phyloP scores from a whole-genome alignment of 179 eudicot species.

The Silene vulgaris region DNA sequence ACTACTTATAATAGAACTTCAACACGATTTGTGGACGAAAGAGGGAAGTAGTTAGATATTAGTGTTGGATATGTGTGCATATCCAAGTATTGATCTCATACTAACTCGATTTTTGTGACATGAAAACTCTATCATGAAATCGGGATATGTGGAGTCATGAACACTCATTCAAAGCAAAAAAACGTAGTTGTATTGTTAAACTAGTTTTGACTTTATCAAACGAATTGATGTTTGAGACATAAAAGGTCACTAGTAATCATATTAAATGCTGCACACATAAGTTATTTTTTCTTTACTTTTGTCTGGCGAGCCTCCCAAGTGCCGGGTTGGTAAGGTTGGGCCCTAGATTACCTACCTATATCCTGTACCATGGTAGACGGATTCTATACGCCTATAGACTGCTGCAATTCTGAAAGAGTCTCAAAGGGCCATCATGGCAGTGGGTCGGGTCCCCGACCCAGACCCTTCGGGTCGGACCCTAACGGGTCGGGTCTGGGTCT shows the following conservation, averaged over 20 bases:
- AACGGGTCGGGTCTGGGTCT: too few relatives aligned
- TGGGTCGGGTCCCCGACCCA: too few relatives aligned
- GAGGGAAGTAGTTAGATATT: not conserved
- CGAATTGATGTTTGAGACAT: not conserved
- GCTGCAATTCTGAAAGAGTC: not conserved
- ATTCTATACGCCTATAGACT: not conserved
- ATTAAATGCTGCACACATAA: not conserved
- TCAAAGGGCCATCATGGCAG: not conserved
- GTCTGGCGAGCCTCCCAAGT: not conserved
- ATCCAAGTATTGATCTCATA: not conserved
- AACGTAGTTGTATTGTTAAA: not conserved
- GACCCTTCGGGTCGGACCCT: too few relatives aligned
- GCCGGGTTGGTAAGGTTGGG: not conserved
- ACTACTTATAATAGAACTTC: not conserved
- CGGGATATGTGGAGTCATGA: not conserved
- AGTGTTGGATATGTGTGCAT: not conserved
- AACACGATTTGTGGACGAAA: not conserved
- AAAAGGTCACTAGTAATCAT: not conserved
- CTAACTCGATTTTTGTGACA: not conserved
- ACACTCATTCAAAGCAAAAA: not conserved
- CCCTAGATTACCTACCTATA: not conserved
- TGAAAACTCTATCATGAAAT: not conserved
- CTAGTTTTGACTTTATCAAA: not conserved
- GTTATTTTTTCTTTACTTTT: not conserved
- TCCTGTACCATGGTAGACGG: not conserved